Conservation (phyloP, 2,329 filamentous ascomycete genomes). For the Raffaelea deltoideospora region DNA sequence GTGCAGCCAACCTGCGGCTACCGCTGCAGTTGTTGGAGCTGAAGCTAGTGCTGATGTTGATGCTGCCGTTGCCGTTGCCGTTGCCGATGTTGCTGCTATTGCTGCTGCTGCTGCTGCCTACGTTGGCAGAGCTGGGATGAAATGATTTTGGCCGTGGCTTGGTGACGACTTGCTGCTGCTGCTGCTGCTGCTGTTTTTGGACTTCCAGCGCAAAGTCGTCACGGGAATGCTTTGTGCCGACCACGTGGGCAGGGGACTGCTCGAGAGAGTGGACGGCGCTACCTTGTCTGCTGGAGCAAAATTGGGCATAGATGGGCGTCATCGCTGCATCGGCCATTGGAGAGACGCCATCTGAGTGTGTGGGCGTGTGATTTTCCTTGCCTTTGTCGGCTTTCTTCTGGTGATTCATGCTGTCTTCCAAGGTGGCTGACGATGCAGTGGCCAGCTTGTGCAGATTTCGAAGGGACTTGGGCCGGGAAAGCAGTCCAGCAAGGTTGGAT, state of each 20-base stretch:
- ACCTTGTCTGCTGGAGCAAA: constrained; percentile 24
- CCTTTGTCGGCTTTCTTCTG: constrained; percentile 34
- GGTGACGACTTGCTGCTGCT: constrained; percentile 6
- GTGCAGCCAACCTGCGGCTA: too few relatives aligned
- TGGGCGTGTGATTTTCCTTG: constrained; percentile 69
- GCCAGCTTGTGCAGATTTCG: constrained; percentile 47
- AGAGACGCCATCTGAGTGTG: constrained; percentile 21
- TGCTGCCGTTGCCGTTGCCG: too few relatives aligned
- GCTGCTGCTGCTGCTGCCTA: constrained; percentile 22
- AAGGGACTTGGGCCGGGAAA: constrained; percentile 60
- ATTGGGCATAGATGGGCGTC: constrained; percentile 75
- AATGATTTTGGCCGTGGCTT: constrained; percentile 37
- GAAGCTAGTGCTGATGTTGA: too few relatives aligned
- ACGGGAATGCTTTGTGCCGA: too few relatives aligned
- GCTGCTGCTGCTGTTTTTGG: constrained; percentile 5
- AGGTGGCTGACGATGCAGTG: too few relatives aligned
- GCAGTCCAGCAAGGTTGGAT: constrained; percentile 63
- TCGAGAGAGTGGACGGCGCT: too few relatives aligned
- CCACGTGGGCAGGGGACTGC: too few relatives aligned
- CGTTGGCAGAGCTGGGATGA: constrained; percentile 18
- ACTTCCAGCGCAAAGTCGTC: too few relatives aligned
- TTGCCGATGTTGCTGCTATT: constrained; percentile 12
- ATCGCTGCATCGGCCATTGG: constrained; percentile 25
- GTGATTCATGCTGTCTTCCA: too few relatives aligned
- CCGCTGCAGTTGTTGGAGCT: too few relatives aligned